Percentiles rank a stretch among this genome's conserved stretches.
Evolutionary conservation across 257 asterid species (phyloP).

Genomic region (Thymus quinquecostatus): DNA sequence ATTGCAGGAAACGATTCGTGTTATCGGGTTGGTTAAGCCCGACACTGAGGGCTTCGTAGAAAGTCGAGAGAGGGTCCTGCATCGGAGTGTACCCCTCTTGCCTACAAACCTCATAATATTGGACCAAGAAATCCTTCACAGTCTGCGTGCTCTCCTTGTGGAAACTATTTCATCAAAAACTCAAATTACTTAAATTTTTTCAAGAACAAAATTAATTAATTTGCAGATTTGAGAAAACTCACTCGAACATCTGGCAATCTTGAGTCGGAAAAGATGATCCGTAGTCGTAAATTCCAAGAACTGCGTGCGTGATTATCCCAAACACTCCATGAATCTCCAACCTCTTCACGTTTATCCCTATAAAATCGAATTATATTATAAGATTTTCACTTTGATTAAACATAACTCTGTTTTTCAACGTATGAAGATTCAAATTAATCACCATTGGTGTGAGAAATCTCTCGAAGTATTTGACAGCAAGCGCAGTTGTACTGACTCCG

Average conservation of each 20-base stretch:
- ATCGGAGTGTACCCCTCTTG: conserved; percentile 56
- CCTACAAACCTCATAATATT: conserved; percentile 63
- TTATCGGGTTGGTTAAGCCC: conserved; percentile 43
- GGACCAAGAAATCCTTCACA: conserved; percentile 68
- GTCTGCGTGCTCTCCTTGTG: conserved; percentile 42
- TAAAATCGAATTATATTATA: neutral
- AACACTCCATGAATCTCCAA: conserved; percentile 79
- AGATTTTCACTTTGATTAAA: no score
- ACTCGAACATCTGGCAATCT: conserved; percentile 60
- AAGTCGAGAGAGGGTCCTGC: conserved; percentile 62
- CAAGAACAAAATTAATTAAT: neutral
- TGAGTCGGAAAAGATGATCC: conserved; percentile 38
- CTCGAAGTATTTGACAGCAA: conserved; percentile 67
- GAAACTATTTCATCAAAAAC: conserved; percentile 38
- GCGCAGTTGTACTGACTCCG: conserved; percentile 46
- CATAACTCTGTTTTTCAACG: no score
- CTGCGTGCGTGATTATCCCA: conserved; percentile 72
- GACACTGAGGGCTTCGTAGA: conserved; percentile 65
- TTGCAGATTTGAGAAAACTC: conserved; percentile 16
- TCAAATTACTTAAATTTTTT: neutral
- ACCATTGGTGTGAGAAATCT: conserved; percentile 50
- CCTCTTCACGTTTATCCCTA: conserved; percentile 51
- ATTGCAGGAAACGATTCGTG: conserved; percentile 34
- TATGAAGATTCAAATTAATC: no score
- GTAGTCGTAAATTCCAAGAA: conserved; percentile 49